Evolutionary conservation across 2,329 filamentous ascomycete species (phyloP), one percentile per base, ranked within the genome.

Genomic region (Talaromyces piceae): DNA sequence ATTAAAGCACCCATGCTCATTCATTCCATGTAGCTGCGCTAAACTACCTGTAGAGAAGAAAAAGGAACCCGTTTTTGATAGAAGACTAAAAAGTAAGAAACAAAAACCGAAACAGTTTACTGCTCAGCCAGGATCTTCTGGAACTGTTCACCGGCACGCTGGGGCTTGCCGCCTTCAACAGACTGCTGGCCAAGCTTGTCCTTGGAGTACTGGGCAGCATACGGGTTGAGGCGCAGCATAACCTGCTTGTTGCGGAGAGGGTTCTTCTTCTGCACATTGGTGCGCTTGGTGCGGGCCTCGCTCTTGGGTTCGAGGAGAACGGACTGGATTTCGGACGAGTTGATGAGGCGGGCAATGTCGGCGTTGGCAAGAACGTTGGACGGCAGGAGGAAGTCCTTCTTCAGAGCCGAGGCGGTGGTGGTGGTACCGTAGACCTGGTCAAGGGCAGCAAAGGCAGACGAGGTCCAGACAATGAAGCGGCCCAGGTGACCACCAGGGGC

Each of bases 391-490:
- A 93, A 98, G 83, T 98, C 91, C 81, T 93, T 94, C 90, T 98
- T 98, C 70, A 95, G 85, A 59, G 87, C 85, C 45, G 91, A 91
- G 63, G 91, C 83, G 73, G 84, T 79, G 68, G 88, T 93, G 72
- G 90, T 94, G 72, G 87, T 86, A 73, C 91, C 91, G 81, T 98
- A 98, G 81, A 98, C 86, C 76, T 84, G 84, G 78, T 98, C 91
- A 60, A 98, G 88, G 61, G 91, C 88, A 77, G 90, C 85, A 82
- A 98, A 97, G 60, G 93, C 93, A 61, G 88, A 82, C 49, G 94
- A 98, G 67, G 93, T 93, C 93, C 93, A 98, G 83, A 98, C 82
- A 75, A 98, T 83, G 84, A 98, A 98, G 70, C 93, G 93, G 67
- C 93, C 93, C 66, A 98, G 88, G 80, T 98, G 93, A 69, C 93